These are phyloP conservation scores for Akanthomyces lecanii DNA, from an alignment of 2,329 filamentous ascomycete species.

Conservation along the genomic window DNA sequence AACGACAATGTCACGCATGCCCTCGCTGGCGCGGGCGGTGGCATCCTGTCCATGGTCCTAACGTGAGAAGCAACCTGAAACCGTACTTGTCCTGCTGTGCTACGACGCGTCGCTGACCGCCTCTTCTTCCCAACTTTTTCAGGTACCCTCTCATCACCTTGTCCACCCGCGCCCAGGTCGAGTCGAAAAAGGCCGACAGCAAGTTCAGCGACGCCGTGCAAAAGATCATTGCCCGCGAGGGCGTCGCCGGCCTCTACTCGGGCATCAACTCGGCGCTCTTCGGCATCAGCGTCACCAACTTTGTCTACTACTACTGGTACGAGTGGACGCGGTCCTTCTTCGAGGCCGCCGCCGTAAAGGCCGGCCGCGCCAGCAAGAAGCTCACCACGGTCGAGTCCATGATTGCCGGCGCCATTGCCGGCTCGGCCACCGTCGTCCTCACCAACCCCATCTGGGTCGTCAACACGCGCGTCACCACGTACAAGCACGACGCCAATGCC, in stretches of 20 bases:
- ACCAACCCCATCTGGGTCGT: slow-evolving; percentile 99
- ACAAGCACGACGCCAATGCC: slow-evolving; percentile 55
- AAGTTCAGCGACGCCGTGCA: slow-evolving; percentile 78
- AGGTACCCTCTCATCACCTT: slow-evolving; percentile 96
- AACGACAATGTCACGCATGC: slow-evolving; percentile 97
- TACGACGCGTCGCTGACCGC: too few relatives aligned
- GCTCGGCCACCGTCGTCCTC: slow-evolving; percentile 87
- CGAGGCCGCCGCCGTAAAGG: slow-evolving; percentile 68
- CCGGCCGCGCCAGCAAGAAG: slow-evolving; percentile 71
- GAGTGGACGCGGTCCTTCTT: slow-evolving; percentile 92
- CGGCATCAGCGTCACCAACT: slow-evolving; percentile 97
- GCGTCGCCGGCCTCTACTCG: slow-evolving; percentile 81
- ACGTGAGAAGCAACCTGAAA: slow-evolving; percentile 54
- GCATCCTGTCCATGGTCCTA: slow-evolving; percentile 90
- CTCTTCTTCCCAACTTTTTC: slow-evolving; percentile 15
- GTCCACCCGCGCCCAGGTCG: slow-evolving; percentile 94
- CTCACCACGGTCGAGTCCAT: slow-evolving; percentile 91
- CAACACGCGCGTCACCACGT: slow-evolving; percentile 96
- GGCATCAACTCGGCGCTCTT: slow-evolving; percentile 93
- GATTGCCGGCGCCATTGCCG: slow-evolving; percentile 90
- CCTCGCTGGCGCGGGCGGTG: slow-evolving; percentile 86
- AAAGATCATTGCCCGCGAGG: slow-evolving; percentile 87
- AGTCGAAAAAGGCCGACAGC: slow-evolving; percentile 87
- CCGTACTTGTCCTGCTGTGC: too few relatives aligned
- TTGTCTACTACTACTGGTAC: slow-evolving; percentile 99